A percentile compares a stretch with the other conserved stretches of the same genome.
Conservation (phyloP, 345 rosid species). For the Aurinia saxatilis region DNA sequence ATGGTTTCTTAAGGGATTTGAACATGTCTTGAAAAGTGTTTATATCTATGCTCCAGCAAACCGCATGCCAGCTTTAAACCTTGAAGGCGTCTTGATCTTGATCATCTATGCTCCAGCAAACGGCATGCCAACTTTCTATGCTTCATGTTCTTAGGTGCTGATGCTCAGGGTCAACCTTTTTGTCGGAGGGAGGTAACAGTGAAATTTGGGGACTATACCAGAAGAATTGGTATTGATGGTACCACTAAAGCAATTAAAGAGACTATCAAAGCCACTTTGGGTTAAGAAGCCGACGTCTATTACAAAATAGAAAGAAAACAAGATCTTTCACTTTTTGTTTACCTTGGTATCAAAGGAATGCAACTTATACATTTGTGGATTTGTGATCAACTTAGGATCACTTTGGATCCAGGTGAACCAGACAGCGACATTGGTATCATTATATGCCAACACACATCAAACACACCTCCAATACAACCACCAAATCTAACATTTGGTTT, state of each 20-base stretch:
- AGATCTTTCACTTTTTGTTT: conserved; percentile 4
- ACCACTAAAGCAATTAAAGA: conserved; percentile 81
- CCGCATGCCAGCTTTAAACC: conserved; percentile 80
- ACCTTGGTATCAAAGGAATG: not conserved
- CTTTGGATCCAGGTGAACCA: too few relatives aligned
- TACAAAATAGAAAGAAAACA: not conserved
- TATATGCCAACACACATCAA: too few relatives aligned
- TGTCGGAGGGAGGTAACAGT: conserved; percentile 89
- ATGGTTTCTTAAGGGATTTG: conserved; percentile 1
- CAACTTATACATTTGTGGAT: not conserved
- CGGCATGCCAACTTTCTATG: conserved; percentile 50
- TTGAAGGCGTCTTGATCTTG: conserved; percentile 94
- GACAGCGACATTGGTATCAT: too few relatives aligned
- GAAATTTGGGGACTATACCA: conserved; percentile 80
- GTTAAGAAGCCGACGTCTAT: conserved; percentile 51
- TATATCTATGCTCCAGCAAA: conserved; percentile 45
- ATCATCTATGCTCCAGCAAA: conserved; percentile 81
- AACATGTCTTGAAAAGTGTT: conserved; percentile 5
- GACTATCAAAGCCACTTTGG: conserved; percentile 76
- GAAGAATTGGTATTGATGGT: conserved; percentile 92
- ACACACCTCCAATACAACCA: too few relatives aligned
- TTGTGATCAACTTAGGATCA: too few relatives aligned
- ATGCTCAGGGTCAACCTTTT: conserved; percentile 46
- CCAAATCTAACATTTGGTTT: too few relatives aligned
- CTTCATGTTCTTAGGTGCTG: conserved; percentile 48